Base-by-base conservation (phyloP, 441 rosid genomes). In the Populus tomentosa region DNA sequence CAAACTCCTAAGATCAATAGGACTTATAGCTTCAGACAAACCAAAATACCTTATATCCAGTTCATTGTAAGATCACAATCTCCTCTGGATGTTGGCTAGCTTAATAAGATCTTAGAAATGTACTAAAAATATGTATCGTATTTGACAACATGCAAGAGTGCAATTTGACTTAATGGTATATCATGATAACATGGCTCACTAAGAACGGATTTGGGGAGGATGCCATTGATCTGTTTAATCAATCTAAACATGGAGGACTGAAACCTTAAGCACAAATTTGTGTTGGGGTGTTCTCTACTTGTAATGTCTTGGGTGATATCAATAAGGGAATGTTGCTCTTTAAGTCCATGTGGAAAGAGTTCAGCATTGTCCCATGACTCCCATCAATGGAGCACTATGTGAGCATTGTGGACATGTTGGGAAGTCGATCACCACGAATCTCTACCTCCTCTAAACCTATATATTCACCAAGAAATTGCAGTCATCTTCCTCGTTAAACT, bases 301-400 rank as follows among this genome's bases (percentile, higher is more conserved):
- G 98, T 79, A 79, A 86, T 67, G 83, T 83, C 42, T 74, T 90
- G 78, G 95, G 97, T 40, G 96, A 93, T 85, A 75, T 85, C 69
- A 70, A 78, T 32, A 98, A 93, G 70, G 99, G 99, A 36, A 78
- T 92, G 85, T 56, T 88, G 74, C 98, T 93, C 73, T 90, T 95
- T 79, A 83, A 83, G 71, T 89, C 97, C 10, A 93, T 95, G 97
- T 78, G 7, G 26, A 84, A 84, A 71, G 91, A 88, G 63, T 90
- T 83, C 73, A 88, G 88, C 6, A 84, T 92, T 71, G 69, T n/a
- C n/a, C n/a, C n/a, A n/a, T n/a, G n/a, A n/a, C n/a, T 78, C 23
- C 97, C 95, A 3, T 74, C 93, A 23, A 85, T 90, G 87, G 89
- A 93, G 73, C 89, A 92, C 73, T 92, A 89, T 67, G 80, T 79